phyloP scores from a whole-genome alignment of 23 red algal genomes.

The Gracilaria domingensis region DNA sequence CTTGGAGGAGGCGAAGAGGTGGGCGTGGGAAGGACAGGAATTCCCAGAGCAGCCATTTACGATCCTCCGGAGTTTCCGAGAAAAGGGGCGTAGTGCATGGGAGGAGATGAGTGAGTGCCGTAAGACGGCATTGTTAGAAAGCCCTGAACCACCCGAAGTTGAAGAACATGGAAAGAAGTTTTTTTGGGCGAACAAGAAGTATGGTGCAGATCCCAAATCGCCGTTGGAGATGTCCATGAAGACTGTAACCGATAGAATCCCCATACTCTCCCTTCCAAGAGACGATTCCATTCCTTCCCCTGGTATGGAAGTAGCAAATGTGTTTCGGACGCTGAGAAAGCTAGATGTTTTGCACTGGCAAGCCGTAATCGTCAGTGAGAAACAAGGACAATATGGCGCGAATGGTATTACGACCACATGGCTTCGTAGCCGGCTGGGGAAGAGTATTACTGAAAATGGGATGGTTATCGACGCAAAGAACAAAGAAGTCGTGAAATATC shows the following conservation, averaged over 20 bases:
- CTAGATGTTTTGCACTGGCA: constrained; percentile 1
- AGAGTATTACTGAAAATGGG: neutral
- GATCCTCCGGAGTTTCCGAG: neutral
- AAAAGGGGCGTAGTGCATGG: neutral
- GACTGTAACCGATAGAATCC: constrained; percentile 13
- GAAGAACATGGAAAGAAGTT: neutral
- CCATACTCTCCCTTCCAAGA: neutral
- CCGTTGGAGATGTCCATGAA: neutral
- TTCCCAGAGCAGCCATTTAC: neutral
- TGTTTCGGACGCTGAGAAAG: constrained; percentile 4
- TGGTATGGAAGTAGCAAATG: neutral
- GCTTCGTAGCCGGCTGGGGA: constrained; percentile 13
- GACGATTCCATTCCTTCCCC: neutral
- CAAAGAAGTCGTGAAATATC: neutral
- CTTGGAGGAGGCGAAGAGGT: neutral
- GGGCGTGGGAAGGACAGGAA: constrained; percentile 19
- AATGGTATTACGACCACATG: neutral
- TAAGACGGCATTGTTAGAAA: neutral
- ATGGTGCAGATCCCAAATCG: neutral
- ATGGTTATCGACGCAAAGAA: constrained; percentile 10
- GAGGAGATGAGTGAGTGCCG: neutral
- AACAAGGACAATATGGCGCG: neutral
- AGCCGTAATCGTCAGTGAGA: neutral
- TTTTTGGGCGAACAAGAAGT: neutral
- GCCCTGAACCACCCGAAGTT: constrained; percentile 4